A percentile compares a stretch with the other conserved stretches of the same genome.
Evolutionary conservation across 2,329 filamentous ascomycete species (phyloP).

Genomic region (Tolypocladium tropicale): DNA sequence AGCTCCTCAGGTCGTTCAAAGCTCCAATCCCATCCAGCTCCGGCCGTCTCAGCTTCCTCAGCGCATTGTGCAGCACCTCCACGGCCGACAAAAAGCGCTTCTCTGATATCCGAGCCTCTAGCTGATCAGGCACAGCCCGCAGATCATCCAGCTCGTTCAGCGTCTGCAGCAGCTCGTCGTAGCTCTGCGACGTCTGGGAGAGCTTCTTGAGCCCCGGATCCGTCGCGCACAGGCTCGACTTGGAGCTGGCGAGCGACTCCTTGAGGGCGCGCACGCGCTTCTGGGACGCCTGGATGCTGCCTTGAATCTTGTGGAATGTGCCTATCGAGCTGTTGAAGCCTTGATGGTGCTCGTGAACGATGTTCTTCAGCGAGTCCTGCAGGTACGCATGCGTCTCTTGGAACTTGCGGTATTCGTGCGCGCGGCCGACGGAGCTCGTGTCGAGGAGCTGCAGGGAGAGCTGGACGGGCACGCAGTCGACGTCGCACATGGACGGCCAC

Average conservation of each 20-base stretch:
- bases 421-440: slow-evolving; percentile 82
- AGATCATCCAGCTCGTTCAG: slow-evolving; percentile 80
- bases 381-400: slow-evolving; percentile 74
- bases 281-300: slow-evolving; percentile 82
- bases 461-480: slow-evolving; percentile 85
- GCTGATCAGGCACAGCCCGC: slow-evolving; percentile 77
- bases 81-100: slow-evolving; percentile 92
- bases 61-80: slow-evolving; percentile 78
- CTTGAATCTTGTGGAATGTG: slow-evolving; percentile 97
- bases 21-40: slow-evolving; percentile 89
- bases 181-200: slow-evolving; percentile 77
- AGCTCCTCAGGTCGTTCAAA: slow-evolving; percentile 73
- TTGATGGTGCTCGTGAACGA: slow-evolving; percentile 97
- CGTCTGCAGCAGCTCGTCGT: slow-evolving; percentile 79
- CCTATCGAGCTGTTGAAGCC: slow-evolving; percentile 99
- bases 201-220: slow-evolving; percentile 88
- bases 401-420: slow-evolving; percentile 80
- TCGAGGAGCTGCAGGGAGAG: slow-evolving; percentile 93
- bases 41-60: slow-evolving; percentile 73
- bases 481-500: slow-evolving; percentile 86
- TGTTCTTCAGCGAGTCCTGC: slow-evolving; percentile 85
- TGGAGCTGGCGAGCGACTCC: slow-evolving; percentile 71
- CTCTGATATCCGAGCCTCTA: slow-evolving; percentile 91
- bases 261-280: slow-evolving; percentile 73
- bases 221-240: slow-evolving; percentile 69